Evolutionary conservation across 495 filamentous ascomycete species (phyloP), one percentile per base, ranked within the genome.

Genomic region (Lasiosphaeria ovina): DNA sequence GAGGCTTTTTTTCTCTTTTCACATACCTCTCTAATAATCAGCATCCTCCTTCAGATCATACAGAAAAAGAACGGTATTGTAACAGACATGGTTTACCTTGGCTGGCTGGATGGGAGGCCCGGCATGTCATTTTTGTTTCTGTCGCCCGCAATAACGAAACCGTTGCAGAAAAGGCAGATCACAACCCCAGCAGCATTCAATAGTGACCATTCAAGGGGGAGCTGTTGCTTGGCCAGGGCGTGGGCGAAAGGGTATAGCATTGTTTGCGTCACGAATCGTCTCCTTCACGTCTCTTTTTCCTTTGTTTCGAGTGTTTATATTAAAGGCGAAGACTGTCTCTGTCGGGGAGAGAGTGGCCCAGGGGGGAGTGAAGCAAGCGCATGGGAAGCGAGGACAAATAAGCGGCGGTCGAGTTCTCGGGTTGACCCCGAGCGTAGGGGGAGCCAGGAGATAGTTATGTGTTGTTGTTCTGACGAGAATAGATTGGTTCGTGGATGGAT

Each of bases 51-150:
- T 47, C 38, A 42, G 38, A 32, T 54, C 34, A 16, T 54, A 16
- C 32, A 33, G 36, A 57, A 66, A 65, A 64, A 58, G 56, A 61
- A 61, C 59, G 60, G 57, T 60, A 63, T 61, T 52, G 57, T 62
- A 65, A 44, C 62, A 62, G 67, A 56, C 61, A 58, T 55, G 55
- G 54, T 35, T 55, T 57, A 50, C 51, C 34, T 36, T 58, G 60
- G 55, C 60, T 57, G 53, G 60, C 56, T 60, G 65, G 55, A 51
- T 48, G 55, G 35, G 38, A 36, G 32, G 16, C 9, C 53, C 40
- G 31, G 49, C 55, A 34, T 58, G 49, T 59, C 24, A 38, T 59
- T 59, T 62, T 57, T 52, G 47, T 60, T 63, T 54, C 47, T 54
- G 38, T 53, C 47, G 38, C 38, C 52, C 36, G 57, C 47, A 58